phyloP scores from a whole-genome alignment of 2,329 filamentous ascomycete genomes.

The Conoideocrella luteorostrata region DNA sequence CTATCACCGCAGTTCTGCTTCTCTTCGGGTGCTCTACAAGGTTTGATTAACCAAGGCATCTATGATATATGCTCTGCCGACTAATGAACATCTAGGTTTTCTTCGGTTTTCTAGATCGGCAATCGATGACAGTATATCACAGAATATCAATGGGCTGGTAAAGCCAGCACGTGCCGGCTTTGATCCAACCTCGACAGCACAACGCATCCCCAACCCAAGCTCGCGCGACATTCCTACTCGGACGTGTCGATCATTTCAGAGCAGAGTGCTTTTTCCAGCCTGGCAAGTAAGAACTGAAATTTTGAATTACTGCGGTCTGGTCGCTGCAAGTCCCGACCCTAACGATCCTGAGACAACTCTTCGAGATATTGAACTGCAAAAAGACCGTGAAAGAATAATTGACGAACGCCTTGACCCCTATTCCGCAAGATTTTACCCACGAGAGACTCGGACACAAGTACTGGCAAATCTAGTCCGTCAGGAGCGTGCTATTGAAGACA shows the following conservation, averaged over 20 bases:
- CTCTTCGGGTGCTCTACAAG: slow-evolving; percentile 60
- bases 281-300: slow-evolving; percentile 83
- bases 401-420: slow-evolving; percentile 92
- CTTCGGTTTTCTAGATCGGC: slow-evolving; percentile 75
- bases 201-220: slow-evolving; percentile 46
- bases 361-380: slow-evolving; percentile 63
- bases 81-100: slow-evolving; percentile 58
- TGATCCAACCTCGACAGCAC: slow-evolving; percentile 70
- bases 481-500: slow-evolving; percentile 70
- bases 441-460: slow-evolving; percentile 73
- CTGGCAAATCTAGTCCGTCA: slow-evolving; percentile 68
- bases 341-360: slow-evolving; percentile 72
- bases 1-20: slow-evolving; percentile 76
- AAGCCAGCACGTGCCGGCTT: slow-evolving; percentile 69
- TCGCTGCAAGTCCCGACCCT: slow-evolving; percentile 81
- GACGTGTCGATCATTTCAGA: slow-evolving; percentile 67
- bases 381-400: slow-evolving; percentile 65
- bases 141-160: slow-evolving; percentile 84
- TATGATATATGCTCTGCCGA: not conserved
- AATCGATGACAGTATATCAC: slow-evolving; percentile 88
- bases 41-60: slow-evolving; percentile 34
- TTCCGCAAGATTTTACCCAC: slow-evolving; percentile 71
- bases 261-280: slow-evolving; percentile 74
- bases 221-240: slow-evolving; percentile 49
- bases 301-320: slow-evolving; percentile 79